Percentiles rank a stretch among this genome's conserved stretches.
phyloP scores from a whole-genome alignment of 176 grass and related monocot genomes.

The Musa troglodytarum region DNA sequence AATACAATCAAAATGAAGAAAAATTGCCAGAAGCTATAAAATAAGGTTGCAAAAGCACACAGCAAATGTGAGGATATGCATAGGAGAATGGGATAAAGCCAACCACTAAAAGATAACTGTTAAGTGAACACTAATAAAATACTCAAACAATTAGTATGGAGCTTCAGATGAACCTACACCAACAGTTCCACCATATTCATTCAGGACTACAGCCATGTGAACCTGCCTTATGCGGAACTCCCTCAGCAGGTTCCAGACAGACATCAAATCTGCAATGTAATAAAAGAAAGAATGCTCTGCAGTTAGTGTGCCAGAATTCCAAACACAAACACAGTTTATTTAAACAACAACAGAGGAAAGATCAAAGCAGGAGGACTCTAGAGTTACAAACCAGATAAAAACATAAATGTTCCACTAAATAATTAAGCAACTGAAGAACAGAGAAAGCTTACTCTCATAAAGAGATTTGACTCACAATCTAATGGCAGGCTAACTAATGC shows the following conservation, averaged over 20 bases:
- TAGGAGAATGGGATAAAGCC: no score
- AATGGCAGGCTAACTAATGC: not conserved
- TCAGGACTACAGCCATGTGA: slow-evolving; percentile 97
- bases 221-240: slow-evolving; percentile 97
- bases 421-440: not conserved
- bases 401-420: not conserved
- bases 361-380: not conserved
- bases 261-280: slow-evolving; percentile 86
- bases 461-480: not conserved
- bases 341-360: not conserved
- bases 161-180: slow-evolving; percentile 58
- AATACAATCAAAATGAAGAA: no score
- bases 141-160: not conserved
- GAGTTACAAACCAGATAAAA: not conserved
- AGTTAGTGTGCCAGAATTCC: not conserved
- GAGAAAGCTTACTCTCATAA: not conserved
- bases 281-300: not conserved
- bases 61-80: no score
- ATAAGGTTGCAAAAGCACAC: no score
- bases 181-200: slow-evolving; percentile 98
- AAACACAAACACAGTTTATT: no score
- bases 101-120: no score
- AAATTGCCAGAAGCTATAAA: no score
- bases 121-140: no score
- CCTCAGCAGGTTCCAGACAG: slow-evolving; percentile 89